Percentiles rank a stretch among this genome's conserved stretches.
Conservation (phyloP, 352 stramenopile species). For the Phytopythium sindhum region DNA sequence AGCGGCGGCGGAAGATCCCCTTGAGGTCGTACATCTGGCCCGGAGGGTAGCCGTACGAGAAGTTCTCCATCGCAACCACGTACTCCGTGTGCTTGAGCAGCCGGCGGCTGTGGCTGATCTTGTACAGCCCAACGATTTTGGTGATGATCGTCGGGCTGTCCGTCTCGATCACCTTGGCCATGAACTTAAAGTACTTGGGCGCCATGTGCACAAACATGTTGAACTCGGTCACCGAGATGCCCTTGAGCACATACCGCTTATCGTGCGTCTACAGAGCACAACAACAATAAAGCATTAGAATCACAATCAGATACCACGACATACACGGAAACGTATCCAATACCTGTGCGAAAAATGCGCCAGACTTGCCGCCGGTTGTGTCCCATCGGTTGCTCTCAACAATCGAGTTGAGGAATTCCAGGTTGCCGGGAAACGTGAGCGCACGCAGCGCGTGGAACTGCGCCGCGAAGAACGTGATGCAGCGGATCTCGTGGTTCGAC, state of each 20-base stretch:
- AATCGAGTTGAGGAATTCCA: slow-evolving; percentile 81
- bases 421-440: slow-evolving; percentile 60
- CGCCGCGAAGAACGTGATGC: slow-evolving; percentile 76
- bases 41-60: slow-evolving; percentile 70
- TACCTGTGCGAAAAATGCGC: slow-evolving; percentile 85
- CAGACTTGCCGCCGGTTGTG: slow-evolving; percentile 79
- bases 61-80: slow-evolving; percentile 86
- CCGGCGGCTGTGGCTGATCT: slow-evolving; percentile 55
- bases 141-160: slow-evolving; percentile 69
- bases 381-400: slow-evolving; percentile 74
- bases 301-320: neutral
- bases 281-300: slow-evolving; percentile 11
- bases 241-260: slow-evolving; percentile 82
- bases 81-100: slow-evolving; percentile 79
- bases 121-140: slow-evolving; percentile 84
- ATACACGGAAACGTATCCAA: slow-evolving; percentile 1
- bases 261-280: slow-evolving; percentile 55
- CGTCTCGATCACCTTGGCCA: slow-evolving; percentile 57
- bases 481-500: slow-evolving; percentile 59
- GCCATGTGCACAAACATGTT: slow-evolving; percentile 91
- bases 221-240: slow-evolving; percentile 83
- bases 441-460: slow-evolving; percentile 81
- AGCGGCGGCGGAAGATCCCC: slow-evolving; percentile 73
- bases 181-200: slow-evolving; percentile 85
- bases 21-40: slow-evolving; percentile 89